These are phyloP conservation scores for Podospora pseudocomata DNA, from an alignment of 495 filamentous ascomycete species.

Conservation along the genomic window DNA sequence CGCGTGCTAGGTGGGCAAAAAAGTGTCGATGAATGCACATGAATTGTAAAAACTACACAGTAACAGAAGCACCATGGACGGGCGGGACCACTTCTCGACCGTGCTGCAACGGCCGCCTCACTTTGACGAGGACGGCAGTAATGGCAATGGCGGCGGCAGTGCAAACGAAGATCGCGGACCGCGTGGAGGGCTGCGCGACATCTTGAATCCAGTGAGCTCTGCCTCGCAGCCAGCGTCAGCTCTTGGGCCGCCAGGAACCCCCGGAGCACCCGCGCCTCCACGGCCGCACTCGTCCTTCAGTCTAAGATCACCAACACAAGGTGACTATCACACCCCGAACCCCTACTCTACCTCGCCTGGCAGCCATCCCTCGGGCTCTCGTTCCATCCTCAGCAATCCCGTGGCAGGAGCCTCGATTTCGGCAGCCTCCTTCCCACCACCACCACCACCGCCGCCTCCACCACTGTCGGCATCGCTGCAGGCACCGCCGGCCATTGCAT, in stretches of 20 bases:
- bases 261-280: constrained; percentile 28
- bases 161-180: constrained; percentile 32
- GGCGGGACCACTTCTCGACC: constrained; percentile 45
- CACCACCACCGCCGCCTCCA: not conserved
- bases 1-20: constrained; percentile 14
- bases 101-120: constrained; percentile 44
- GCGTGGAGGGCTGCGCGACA: constrained; percentile 36
- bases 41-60: constrained; percentile 26
- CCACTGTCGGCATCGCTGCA: constrained; percentile 9
- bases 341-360: constrained; percentile 27
- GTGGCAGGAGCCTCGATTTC: constrained; percentile 29
- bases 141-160: constrained; percentile 22
- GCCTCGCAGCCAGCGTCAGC: constrained; percentile 20
- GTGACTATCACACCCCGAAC: constrained; percentile 36
- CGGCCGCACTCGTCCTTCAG: constrained; percentile 33
- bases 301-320: constrained; percentile 40
- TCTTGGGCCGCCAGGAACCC: constrained; percentile 18
- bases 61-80: constrained; percentile 7
- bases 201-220: constrained; percentile 38
- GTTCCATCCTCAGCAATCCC: constrained; percentile 36
- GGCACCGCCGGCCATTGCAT: constrained; percentile 14
- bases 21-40: constrained; percentile 30
- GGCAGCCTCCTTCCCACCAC: constrained; percentile 19
- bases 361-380: constrained; percentile 25
- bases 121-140: constrained; percentile 39